Evolutionary conservation across 2,329 filamentous ascomycete species (phyloP).

Genomic region (Aspergillus fructus): DNA sequence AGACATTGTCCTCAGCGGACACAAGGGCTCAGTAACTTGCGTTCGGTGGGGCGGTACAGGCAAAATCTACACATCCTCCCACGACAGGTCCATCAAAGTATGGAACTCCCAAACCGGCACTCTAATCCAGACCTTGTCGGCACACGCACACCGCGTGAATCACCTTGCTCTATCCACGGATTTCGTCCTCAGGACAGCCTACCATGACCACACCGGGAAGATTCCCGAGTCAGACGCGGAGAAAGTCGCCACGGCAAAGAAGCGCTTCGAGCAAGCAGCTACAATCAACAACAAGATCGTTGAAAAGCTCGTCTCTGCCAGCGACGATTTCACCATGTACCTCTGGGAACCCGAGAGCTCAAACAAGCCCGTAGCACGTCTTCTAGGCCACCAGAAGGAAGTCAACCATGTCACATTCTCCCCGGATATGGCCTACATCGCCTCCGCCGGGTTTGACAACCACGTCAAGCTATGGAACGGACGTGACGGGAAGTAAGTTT

Average conservation of each 20-base stretch:
- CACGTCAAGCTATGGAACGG: constrained; percentile 91
- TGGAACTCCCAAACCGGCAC: constrained; percentile 82
- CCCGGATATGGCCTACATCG: constrained; percentile 82
- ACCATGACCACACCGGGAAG: constrained; percentile 76
- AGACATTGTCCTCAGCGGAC: constrained; percentile 80
- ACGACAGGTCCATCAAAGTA: constrained; percentile 89
- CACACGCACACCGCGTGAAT: constrained; percentile 94
- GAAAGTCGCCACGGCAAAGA: constrained; percentile 71
- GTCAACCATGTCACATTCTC: constrained; percentile 96
- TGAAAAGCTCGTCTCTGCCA: constrained; percentile 84
- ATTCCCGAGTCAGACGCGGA: constrained; percentile 68
- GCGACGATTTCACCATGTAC: constrained; percentile 95
- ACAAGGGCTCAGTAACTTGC: constrained; percentile 85
- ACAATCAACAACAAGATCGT: constrained; percentile 72
- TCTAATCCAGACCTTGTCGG: constrained; percentile 72
- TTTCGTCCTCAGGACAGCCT: constrained; percentile 81
- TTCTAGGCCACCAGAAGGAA: constrained; percentile 94
- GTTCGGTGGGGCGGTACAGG: constrained; percentile 94
- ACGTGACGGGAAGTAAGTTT: constrained; percentile 58
- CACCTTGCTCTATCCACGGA: constrained; percentile 92
- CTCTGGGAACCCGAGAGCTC: constrained; percentile 82
- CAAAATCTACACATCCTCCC: constrained; percentile 77
- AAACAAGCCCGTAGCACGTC: constrained; percentile 79
- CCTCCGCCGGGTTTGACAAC: constrained; percentile 89
- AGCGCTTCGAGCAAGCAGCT: constrained; percentile 82